Evolutionary conservation across 495 filamentous ascomycete species (phyloP).

Genomic region (Aspergillus ellipticus): DNA sequence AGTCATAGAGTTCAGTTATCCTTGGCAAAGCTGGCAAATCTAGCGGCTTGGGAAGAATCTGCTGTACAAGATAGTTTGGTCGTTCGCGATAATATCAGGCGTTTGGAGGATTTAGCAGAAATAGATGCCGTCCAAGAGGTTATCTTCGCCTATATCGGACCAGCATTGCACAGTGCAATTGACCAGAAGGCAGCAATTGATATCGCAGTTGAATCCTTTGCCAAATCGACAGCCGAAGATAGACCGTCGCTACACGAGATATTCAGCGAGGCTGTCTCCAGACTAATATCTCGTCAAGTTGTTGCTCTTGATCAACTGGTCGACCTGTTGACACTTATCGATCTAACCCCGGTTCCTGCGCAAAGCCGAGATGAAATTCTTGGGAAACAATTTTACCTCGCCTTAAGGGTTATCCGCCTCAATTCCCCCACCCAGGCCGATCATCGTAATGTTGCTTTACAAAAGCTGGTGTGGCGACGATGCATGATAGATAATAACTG

Average conservation of each 20-base stretch:
- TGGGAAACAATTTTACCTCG: conserved; percentile 62
- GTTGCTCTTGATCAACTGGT: conserved; percentile 65
- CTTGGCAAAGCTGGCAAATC: conserved; percentile 72
- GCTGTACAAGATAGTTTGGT: conserved; percentile 17
- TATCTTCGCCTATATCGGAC: conserved; percentile 58
- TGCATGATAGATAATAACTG: conserved; percentile 78
- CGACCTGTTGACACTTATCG: conserved; percentile 77
- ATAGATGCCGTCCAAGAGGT: conserved; percentile 70
- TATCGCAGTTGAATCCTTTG: conserved; percentile 67
- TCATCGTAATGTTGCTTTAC: conserved; percentile 52
- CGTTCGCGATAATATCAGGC: conserved; percentile 31
- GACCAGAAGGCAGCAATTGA: conserved; percentile 75
- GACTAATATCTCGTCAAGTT: conserved; percentile 62
- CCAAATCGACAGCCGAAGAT: conserved; percentile 49
- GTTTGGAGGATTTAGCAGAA: conserved; percentile 57
- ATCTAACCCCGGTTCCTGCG: conserved; percentile 26
- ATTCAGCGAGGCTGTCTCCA: conserved; percentile 61
- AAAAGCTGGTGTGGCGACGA: conserved; percentile 79
- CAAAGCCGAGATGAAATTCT: conserved; percentile 35
- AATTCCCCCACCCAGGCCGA: conserved; percentile 45
- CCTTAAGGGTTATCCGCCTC: conserved; percentile 62
- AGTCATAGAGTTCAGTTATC: conserved; percentile 88
- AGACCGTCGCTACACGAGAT: conserved; percentile 60
- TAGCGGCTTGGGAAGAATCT: conserved; percentile 53
- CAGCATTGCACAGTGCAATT: conserved; percentile 60